These are phyloP conservation scores for Typha latifolia DNA, from an alignment of 176 grass and related monocot species.

Conservation along the genomic window DNA sequence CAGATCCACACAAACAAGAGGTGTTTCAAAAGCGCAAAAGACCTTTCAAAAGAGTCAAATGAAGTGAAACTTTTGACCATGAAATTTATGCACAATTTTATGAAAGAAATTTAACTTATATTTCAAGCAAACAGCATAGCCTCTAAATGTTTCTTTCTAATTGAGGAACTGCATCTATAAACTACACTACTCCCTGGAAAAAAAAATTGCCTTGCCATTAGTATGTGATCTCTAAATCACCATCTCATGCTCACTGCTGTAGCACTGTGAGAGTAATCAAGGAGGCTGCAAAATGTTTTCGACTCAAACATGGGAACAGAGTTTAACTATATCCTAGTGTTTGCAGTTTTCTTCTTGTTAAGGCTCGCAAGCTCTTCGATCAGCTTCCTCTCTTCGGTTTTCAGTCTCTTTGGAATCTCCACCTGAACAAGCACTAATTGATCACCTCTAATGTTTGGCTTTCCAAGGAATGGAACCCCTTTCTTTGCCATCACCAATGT, in stretches of 20 bases:
- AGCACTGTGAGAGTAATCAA: no score
- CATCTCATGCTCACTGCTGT: no score
- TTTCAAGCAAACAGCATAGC: neutral
- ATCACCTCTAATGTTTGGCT: conserved; percentile 71
- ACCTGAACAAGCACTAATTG: conserved; percentile 91
- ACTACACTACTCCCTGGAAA: no score
- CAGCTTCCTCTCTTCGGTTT: conserved; percentile 73
- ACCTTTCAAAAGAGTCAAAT: no score
- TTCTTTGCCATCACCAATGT: conserved; percentile 98
- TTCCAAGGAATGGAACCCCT: conserved; percentile 76
- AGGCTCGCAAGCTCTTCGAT: conserved; percentile 83
- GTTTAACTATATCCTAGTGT: conserved; percentile 38
- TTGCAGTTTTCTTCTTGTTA: conserved; percentile 49
- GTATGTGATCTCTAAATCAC: no score
- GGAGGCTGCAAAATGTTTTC: neutral
- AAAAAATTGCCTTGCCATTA: no score
- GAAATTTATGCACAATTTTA: neutral
- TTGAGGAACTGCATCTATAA: neutral
- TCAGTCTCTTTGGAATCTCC: conserved; percentile 91
- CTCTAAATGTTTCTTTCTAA: neutral
- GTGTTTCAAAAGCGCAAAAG: no score
- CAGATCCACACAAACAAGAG: no score
- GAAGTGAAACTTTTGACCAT: no score
- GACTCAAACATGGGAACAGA: neutral
- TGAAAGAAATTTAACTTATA: neutral